Evolutionary conservation across 208 protist genomes (phyloP).

Genomic region (Wallacemonas sp.): DNA sequence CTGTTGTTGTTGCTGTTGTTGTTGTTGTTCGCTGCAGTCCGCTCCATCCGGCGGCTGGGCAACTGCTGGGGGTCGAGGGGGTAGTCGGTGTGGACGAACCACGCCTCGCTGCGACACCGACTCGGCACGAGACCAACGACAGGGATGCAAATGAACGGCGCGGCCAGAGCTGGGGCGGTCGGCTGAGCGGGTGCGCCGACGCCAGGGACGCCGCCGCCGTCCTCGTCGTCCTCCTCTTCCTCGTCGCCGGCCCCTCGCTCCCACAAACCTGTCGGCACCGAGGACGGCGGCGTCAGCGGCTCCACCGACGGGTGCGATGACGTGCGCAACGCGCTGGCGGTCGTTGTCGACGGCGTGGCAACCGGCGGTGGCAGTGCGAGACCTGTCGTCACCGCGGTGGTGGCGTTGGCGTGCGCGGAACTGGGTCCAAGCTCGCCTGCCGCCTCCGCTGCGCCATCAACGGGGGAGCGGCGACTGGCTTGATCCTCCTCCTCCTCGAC

Average conservation of each 20-base stretch:
- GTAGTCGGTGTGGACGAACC: conserved; percentile 44
- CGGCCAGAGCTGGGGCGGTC: neutral
- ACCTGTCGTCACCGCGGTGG: too few relatives aligned
- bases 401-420: too few relatives aligned
- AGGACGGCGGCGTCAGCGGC: conserved; percentile 13
- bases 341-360: neutral
- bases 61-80: conserved; percentile 3
- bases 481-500: neutral
- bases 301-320: neutral
- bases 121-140: conserved; percentile 71
- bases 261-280: conserved; percentile 15
- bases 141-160: conserved; percentile 45
- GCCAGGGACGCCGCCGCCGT: conserved; percentile 18
- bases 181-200: conserved; percentile 1
- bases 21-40: conserved; percentile 4
- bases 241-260: too few relatives aligned
- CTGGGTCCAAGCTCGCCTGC: too few relatives aligned
- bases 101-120: conserved; percentile 79
- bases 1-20: neutral
- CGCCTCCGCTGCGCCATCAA: too few relatives aligned
- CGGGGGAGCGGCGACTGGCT: too few relatives aligned
- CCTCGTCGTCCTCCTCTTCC: too few relatives aligned
- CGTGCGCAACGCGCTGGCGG: neutral
- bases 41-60: neutral
- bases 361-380: neutral